Base-by-base conservation (phyloP, 2,329 filamentous ascomycete species). In the Lasiodiplodia sp. region DNA sequence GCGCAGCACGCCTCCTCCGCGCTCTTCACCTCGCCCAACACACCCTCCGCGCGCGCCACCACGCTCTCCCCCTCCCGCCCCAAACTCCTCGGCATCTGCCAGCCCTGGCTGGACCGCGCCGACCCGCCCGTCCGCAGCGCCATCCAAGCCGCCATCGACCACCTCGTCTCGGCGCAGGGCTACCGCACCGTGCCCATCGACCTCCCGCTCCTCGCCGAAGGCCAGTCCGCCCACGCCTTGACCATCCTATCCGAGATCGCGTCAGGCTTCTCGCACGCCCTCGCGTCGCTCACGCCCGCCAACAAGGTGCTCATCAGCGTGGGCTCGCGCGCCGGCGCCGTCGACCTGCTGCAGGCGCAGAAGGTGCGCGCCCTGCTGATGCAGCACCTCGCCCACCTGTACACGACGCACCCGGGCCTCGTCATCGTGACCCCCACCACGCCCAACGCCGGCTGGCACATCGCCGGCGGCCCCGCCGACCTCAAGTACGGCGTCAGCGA, bases 401-500 rank as follows among this genome's bases (percentile, higher is more conserved):
- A 89, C 81, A 81, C 87, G 72, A 81, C 85, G 68, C 80, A 96
- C 75, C 92, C 93, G 0, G 92, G 91, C 28, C 81, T 97, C 69
- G 81, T 97, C 40, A 88, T 97, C 69, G 82, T 96, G 52, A 91
- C 91, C 2, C 94, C 94, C 0, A 94, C 93, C 1, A 88, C 88
- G 3, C 92, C 94, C 0, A 86, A 91, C 69, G 84, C 88, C 0
- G 94, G 94, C 12, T 96, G 92, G 91, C 87, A 87, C 52, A 88
- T 90, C 12, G 79, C 84, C 1, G 85, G 82, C 10, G 89, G 92
- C 51, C 82, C 89, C 18, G 82, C 82, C n/a, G 89, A 94, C 74
- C 76, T 89, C 4, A 72, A 76, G 8, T 80, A 84, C 57, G 94
- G 94, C 2, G 83, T 93, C 72, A 90, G 86, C 47, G 91, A 97